phyloP scores from a whole-genome alignment of 768 basidiomycete species.

The Kwoniella sp. region DNA sequence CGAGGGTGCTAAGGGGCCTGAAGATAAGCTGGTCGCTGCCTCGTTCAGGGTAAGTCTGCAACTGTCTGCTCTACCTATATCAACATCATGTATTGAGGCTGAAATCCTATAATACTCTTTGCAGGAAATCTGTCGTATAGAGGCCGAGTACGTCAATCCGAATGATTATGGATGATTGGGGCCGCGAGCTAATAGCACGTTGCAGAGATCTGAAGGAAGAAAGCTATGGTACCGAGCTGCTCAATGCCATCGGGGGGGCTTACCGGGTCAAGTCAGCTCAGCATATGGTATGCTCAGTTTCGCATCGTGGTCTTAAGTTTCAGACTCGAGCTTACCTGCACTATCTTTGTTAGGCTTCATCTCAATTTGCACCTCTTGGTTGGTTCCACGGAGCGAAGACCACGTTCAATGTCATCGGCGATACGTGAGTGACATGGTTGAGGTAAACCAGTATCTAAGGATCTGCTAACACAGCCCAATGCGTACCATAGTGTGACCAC shows the following conservation, averaged over 20 bases:
- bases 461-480: too few species aligned
- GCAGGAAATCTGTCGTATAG: conserved; percentile 52
- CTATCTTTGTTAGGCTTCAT: conserved; percentile 41
- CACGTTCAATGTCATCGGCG: conserved; percentile 49
- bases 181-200: too few species aligned
- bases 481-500: conserved; percentile 46
- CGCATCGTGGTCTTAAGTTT: neutral
- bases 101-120: neutral
- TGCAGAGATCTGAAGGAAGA: conserved; percentile 53
- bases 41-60: conserved; percentile 51
- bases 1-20: conserved; percentile 49
- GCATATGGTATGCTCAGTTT: conserved; percentile 24
- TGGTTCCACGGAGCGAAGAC: conserved; percentile 56
- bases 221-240: conserved; percentile 55
- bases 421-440: conserved; percentile 53
- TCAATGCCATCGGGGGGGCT: conserved; percentile 53
- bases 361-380: conserved; percentile 53
- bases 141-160: conserved; percentile 45
- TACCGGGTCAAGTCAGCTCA: conserved; percentile 53
- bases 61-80: neutral
- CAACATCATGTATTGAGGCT: neutral
- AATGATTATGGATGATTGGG: too few species aligned
- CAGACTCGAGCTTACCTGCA: neutral
- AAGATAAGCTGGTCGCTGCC: conserved; percentile 48
- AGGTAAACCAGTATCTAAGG: too few species aligned